Evolutionary conservation across 1,284 basidiomycete species (phyloP).

Genomic region (Coriolopsis trogii): DNA sequence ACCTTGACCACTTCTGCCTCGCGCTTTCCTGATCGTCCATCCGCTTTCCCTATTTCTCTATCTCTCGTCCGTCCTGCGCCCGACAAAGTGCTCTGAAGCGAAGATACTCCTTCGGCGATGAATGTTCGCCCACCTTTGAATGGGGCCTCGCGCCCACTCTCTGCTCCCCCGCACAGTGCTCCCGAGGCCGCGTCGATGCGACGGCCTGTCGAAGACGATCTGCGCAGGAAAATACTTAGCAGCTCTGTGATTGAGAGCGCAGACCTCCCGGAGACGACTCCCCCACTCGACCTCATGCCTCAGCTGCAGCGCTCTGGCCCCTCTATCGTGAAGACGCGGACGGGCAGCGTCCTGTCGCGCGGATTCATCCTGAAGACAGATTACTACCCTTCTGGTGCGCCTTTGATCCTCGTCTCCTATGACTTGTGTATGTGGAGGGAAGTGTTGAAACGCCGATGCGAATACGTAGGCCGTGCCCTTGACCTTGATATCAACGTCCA

Average conservation of each 20-base stretch:
- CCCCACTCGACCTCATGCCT: conserved; percentile 58
- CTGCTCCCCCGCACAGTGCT: conserved; percentile 21
- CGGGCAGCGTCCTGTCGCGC: conserved; percentile 86
- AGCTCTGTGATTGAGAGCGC: conserved; percentile 14
- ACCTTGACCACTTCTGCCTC: too few species aligned
- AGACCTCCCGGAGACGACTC: conserved; percentile 14
- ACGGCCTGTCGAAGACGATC: conserved; percentile 17
- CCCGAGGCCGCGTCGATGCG: conserved; percentile 11
- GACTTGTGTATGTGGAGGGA: too few species aligned
- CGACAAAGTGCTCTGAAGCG: background rate
- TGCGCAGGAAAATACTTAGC: conserved; percentile 21
- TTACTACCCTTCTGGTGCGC: conserved; percentile 78
- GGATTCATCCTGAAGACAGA: conserved; percentile 96
- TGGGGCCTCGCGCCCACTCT: conserved; percentile 16
- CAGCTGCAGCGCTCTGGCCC: conserved; percentile 65
- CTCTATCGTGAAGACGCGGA: conserved; percentile 84
- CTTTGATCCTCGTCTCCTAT: too few species aligned
- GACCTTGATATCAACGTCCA: conserved; percentile 92
- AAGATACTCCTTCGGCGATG: conserved; percentile 14
- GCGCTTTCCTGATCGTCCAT: background rate
- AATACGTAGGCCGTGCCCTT: conserved; percentile 81
- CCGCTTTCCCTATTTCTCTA: background rate
- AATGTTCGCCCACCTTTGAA: conserved; percentile 10
- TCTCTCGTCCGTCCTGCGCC: background rate
- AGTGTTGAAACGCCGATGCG: too few species aligned